Evolutionary conservation across 192 early-diverging fungal species (phyloP).

Genomic region (Coemansia aciculifera): DNA sequence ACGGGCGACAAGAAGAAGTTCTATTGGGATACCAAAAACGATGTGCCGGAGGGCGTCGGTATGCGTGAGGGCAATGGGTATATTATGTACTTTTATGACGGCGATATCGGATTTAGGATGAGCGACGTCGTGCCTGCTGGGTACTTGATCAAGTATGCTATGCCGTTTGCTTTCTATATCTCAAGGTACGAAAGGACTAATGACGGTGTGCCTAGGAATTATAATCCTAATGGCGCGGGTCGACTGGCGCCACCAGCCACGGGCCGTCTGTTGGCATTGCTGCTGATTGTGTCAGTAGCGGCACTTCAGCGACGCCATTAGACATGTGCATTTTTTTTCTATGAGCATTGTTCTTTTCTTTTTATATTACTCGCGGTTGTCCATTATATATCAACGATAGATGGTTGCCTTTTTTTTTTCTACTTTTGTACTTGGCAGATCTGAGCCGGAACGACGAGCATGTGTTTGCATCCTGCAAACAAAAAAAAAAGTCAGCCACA

Average conservation of each 20-base stretch:
- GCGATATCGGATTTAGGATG: constrained; percentile 55
- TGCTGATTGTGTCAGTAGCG: constrained; percentile 14
- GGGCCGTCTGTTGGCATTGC: constrained; percentile 4
- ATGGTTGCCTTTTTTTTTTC: not conserved
- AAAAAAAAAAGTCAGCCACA: not conserved
- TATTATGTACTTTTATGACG: constrained; percentile 56
- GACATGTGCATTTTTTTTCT: constrained; percentile 5
- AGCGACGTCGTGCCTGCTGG: constrained; percentile 53
- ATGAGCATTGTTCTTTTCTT: not conserved
- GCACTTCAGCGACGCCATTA: constrained; percentile 6
- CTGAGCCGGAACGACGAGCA: not conserved
- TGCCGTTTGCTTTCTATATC: constrained; percentile 56
- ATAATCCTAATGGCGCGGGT: constrained; percentile 43
- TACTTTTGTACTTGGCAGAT: not conserved
- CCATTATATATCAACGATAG: not conserved
- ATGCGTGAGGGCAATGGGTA: constrained; percentile 57
- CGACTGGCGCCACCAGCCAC: constrained; percentile 20
- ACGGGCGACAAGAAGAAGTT: constrained; percentile 45
- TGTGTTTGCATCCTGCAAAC: not conserved
- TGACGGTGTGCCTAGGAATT: constrained; percentile 51
- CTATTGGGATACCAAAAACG: constrained; percentile 57
- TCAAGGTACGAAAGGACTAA: constrained; percentile 52
- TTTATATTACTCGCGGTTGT: constrained; percentile 6
- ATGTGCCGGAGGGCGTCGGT: constrained; percentile 52
- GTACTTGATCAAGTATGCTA: constrained; percentile 52